Evolutionary conservation across 2,329 filamentous ascomycete species (phyloP), one percentile per base, ranked within the genome.

Genomic region (Monosporascus sp.): DNA sequence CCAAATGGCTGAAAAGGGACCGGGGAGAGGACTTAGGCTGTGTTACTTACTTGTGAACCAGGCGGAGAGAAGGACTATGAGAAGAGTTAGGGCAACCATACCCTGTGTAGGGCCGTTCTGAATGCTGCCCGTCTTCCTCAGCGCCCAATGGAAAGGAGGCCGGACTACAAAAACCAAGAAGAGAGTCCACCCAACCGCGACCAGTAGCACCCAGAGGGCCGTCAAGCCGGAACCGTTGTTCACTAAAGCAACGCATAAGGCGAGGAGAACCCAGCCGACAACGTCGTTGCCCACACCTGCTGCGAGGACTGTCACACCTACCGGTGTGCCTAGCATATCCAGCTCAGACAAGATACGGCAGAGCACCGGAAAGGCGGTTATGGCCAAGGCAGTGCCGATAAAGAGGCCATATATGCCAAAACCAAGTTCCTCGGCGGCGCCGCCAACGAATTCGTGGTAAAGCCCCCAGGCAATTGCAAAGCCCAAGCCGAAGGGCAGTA

Each of bases 251-350:
- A 97, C 92, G 60, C 93, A 97, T 27, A 97, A 85, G 0, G 93
- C 93, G 24, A 97, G 84, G 17, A 97, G 76, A 59, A 97, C 87
- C 93, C 93, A 97, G 53, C 90, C 89, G 3, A 88, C 83, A 17
- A 94, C 90, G 65, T 97, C 93, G 67, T 97, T 97, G 1, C 90
- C 90, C 15, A 97, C 91, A 49, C 93, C 93, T 6, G 92, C 92
- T 3, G 92, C 91, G 8, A 97, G 78, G 2, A 92, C 89, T 85
- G 95, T 95, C 37, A 96, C 83, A 64, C 92, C 92, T 5, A 96
- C 92, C 1, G 87, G 82, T 2, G 90, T 94, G 51, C 81, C 75
- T 5, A 97, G 83, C 48, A 97, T 77, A 63, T 96, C 94, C 50
- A 97, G 76, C 69, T 96, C 92, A 0, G 90, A 93, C 59, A 97